Evolutionary conservation across 352 stramenopile genomes (phyloP), one percentile per base, ranked within the genome.

Genomic region (Phytopythium vexans): DNA sequence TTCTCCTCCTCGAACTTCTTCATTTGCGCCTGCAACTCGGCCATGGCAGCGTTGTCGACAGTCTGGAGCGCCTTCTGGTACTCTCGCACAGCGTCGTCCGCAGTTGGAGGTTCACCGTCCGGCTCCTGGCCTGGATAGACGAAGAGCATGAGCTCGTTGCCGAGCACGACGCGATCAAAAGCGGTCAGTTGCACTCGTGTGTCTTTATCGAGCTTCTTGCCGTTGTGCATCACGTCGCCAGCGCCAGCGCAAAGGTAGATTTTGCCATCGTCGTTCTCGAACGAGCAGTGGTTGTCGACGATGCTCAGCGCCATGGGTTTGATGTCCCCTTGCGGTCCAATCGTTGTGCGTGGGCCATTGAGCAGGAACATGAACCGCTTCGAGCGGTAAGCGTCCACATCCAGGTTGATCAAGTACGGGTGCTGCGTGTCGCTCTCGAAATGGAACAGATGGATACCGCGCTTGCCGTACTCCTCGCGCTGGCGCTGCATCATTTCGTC

Each of bases 351-450:
- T 14, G 63, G 58, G 27, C 88, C 80, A 27, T 86, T 63, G 41
- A 98, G 63, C 12, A 97, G 52, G 59, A 97, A 97, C 82, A 98
- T 92, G 60, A 97, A 97, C 27, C 92, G 88, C 58, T 91, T 82
- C 21, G 86, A 93, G 10, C 92, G 82, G 61, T 97, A 98, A 15
- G 86, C 88, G 53, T 98, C 92, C 39, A 97, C 92, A 56, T 98
- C 92, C 34, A 98, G 56, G 60, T 98, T 98, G 58, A 98, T 90
- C 8, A 98, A 77, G 62, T 97, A 96, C 15, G 90, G 90, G 27
- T 72, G 60, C 46, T 48, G 83, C 0, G 81, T 97, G 12, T 91
- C 87, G 15, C 72, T 62, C 55, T 97, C 92, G 63, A 97, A 97
- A 49, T 97, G 82, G 36, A 74, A 89, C 43, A 98, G 59, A 21